These are phyloP conservation scores for Aspergillus vadensis DNA, from an alignment of 2,329 filamentous ascomycete genomes.

Conservation along the genomic window DNA sequence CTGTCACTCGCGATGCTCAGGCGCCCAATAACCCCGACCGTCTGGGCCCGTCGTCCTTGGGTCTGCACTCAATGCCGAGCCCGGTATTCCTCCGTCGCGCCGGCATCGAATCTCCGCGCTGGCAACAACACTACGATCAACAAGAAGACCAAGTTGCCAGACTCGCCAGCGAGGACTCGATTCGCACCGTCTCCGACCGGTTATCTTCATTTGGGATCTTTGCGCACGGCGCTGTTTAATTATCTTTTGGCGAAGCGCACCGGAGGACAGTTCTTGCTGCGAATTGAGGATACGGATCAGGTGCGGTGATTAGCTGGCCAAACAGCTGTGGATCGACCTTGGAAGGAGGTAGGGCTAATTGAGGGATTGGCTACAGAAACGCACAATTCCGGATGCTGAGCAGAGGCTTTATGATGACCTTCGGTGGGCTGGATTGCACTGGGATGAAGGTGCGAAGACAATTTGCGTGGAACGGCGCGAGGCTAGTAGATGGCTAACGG, in stretches of 20 bases:
- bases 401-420: constrained; percentile 75
- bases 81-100: constrained; percentile 32
- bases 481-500: not conserved
- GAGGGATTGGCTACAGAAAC: constrained; percentile 60
- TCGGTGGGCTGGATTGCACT: constrained; percentile 82
- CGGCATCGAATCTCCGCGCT: constrained; percentile 25
- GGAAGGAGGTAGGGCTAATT: constrained; percentile 22
- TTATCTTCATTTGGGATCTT: constrained; percentile 85
- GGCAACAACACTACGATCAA: constrained; percentile 22
- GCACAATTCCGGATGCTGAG: constrained; percentile 79
- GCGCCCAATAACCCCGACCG: constrained; percentile 19
- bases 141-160: constrained; percentile 45
- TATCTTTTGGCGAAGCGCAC: constrained; percentile 87
- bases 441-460: constrained; percentile 75
- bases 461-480: constrained; percentile 11
- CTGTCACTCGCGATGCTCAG: constrained; percentile 30
- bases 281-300: constrained; percentile 95
- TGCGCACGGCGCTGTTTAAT: constrained; percentile 94
- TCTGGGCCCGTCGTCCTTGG: constrained; percentile 38
- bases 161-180: constrained; percentile 69
- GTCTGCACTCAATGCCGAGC: constrained; percentile 40
- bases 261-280: constrained; percentile 83
- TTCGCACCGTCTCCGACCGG: constrained; percentile 97
- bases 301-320: constrained; percentile 49
- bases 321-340: not conserved